phyloP scores from a whole-genome alignment of 352 stramenopile species.

The Phytopythium cucurbitacearum region DNA sequence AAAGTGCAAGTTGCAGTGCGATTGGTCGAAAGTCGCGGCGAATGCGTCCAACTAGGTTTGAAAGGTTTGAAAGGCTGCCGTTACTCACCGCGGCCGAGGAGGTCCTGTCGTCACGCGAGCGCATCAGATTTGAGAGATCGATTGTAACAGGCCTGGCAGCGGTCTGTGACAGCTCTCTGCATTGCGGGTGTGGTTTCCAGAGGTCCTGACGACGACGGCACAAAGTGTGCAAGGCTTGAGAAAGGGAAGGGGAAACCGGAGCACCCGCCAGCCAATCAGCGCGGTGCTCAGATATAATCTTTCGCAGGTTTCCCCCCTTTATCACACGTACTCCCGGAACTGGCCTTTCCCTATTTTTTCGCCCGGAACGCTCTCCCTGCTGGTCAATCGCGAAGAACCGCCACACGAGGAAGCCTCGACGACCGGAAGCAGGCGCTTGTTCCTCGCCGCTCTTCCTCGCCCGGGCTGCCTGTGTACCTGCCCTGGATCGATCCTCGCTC shows the following conservation, averaged over 20 bases:
- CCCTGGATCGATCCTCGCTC: too few relatives aligned
- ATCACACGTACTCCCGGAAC: background rate
- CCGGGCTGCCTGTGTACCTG: background rate
- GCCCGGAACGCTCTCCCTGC: background rate
- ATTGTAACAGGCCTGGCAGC: too few relatives aligned
- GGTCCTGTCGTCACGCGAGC: too few relatives aligned
- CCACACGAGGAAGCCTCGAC: background rate
- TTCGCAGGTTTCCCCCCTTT: background rate
- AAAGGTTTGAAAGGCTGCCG: too few relatives aligned
- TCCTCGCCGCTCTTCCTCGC: background rate
- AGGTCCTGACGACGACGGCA: too few relatives aligned
- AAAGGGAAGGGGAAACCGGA: too few relatives aligned
- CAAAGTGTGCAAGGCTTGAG: too few relatives aligned
- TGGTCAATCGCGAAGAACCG: slow-evolving; percentile 8
- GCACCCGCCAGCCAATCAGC: background rate
- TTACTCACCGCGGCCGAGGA: too few relatives aligned
- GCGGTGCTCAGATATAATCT: background rate
- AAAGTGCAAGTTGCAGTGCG: background rate
- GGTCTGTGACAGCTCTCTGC: too few relatives aligned
- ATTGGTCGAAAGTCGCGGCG: slow-evolving; percentile 1
- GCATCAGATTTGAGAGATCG: too few relatives aligned
- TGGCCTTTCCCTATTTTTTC: slow-evolving; percentile 5
- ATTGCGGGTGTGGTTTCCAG: too few relatives aligned
- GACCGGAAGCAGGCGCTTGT: background rate
- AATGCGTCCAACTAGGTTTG: too few relatives aligned